Conservation (phyloP, 108 stramenopile genomes). For the Conticribra guillardii region DNA sequence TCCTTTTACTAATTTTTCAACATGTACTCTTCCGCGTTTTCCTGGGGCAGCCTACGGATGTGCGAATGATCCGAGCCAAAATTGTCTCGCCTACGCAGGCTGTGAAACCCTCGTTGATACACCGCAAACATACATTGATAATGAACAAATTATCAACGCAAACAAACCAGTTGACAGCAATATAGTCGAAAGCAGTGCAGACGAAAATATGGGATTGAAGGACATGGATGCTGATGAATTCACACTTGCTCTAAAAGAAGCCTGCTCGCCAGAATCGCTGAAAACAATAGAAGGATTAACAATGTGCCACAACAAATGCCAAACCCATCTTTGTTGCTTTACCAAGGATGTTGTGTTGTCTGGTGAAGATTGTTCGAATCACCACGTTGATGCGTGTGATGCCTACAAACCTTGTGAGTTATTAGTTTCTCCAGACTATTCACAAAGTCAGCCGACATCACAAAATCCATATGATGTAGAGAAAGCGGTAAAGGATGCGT, state of each 20-base stretch:
- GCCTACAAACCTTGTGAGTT: slow-evolving; percentile 17
- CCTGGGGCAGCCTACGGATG: slow-evolving; percentile 22
- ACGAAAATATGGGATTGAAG: neutral
- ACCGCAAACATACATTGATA: neutral
- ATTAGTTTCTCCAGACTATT: slow-evolving; percentile 12
- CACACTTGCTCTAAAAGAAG: slow-evolving; percentile 7
- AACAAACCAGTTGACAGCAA: slow-evolving; percentile 10
- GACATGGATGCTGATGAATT: slow-evolving; percentile 12
- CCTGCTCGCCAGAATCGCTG: slow-evolving; percentile 14
- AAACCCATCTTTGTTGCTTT: slow-evolving; percentile 31
- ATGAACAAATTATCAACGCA: neutral
- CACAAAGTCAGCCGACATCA: neutral
- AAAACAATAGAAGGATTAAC: slow-evolving; percentile 19
- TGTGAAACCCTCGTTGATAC: slow-evolving; percentile 32
- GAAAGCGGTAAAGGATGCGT: slow-evolving; percentile 2
- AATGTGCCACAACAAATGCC: slow-evolving; percentile 23
- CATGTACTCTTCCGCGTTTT: neutral
- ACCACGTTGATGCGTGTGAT: slow-evolving; percentile 5
- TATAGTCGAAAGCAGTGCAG: neutral
- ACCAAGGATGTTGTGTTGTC: slow-evolving; percentile 12
- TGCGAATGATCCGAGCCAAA: slow-evolving; percentile 24
- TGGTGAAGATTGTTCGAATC: slow-evolving; percentile 9
- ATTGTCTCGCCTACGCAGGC: slow-evolving; percentile 41
- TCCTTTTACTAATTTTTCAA: too few species aligned
- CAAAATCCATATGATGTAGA: neutral